A percentile compares a stretch with the other conserved stretches of the same genome.
Conservation (phyloP, 176 grass and related monocot species). For the Oryza brachyantha region DNA sequence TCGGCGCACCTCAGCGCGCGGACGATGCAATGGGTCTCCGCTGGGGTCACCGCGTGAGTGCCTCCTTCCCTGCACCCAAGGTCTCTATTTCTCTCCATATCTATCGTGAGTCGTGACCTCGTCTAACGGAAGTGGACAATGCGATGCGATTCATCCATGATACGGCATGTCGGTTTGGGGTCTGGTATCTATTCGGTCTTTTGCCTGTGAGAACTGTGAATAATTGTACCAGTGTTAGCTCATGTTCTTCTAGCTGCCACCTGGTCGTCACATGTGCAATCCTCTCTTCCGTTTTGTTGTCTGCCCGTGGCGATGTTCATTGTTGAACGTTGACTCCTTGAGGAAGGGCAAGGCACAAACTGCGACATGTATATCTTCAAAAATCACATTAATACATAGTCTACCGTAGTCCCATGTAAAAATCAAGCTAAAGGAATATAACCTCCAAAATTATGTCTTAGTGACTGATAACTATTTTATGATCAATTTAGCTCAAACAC, state of each 20-base stretch:
- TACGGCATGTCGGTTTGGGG: background rate
- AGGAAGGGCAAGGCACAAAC: too few species aligned
- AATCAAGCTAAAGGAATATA: background rate
- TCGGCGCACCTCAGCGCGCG: slow-evolving; percentile 40
- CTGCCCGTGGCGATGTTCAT: background rate
- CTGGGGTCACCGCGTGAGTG: slow-evolving; percentile 68
- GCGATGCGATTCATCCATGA: background rate
- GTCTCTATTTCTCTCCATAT: background rate
- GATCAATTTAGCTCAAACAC: background rate
- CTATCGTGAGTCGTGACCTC: too few species aligned
- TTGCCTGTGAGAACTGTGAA: background rate
- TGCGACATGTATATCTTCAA: too few species aligned
- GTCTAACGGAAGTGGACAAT: background rate
- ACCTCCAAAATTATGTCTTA: background rate
- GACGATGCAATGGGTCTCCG: slow-evolving; percentile 80
- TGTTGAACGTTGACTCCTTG: background rate
- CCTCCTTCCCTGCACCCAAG: background rate
- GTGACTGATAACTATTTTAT: background rate
- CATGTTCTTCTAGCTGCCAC: background rate
- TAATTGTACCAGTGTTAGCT: background rate
- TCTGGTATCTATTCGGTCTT: background rate
- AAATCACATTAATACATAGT: too few species aligned
- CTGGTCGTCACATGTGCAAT: too few species aligned
- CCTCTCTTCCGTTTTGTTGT: background rate
- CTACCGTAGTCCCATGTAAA: too few species aligned